These are phyloP conservation scores for Mrakia frigida DNA, from an alignment of 768 basidiomycete species.

Conservation along the genomic window DNA sequence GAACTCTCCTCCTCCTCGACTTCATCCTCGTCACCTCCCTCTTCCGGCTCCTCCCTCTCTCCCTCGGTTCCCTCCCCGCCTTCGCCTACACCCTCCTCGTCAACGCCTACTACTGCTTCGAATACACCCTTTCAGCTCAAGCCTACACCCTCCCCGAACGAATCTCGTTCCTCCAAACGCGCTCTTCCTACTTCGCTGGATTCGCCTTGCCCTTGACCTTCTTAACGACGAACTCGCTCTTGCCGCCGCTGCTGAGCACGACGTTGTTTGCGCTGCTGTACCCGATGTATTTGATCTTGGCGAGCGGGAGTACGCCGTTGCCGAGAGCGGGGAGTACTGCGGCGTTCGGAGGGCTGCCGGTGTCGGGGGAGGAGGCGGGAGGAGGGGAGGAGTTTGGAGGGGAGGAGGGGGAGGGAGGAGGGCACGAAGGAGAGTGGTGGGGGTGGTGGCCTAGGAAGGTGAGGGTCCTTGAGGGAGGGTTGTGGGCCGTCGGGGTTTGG, in stretches of 20 bases:
- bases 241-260: slow-evolving; percentile 40
- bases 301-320: background rate
- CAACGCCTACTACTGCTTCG: slow-evolving; percentile 43
- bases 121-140: slow-evolving; percentile 31
- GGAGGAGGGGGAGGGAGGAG: background rate
- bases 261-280: slow-evolving; percentile 43
- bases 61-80: slow-evolving; percentile 36
- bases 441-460: slow-evolving; percentile 19
- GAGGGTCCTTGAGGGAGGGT: slow-evolving; percentile 12
- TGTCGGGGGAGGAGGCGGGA: background rate
- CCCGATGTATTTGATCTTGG: slow-evolving; percentile 36
- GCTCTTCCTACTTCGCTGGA: slow-evolving; percentile 41
- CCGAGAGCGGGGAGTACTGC: background rate
- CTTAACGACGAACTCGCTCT: slow-evolving; percentile 37
- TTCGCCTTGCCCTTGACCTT: slow-evolving; percentile 42
- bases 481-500: slow-evolving; percentile 10
- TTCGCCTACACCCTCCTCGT: slow-evolving; percentile 41
- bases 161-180: slow-evolving; percentile 38
- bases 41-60: slow-evolving; percentile 36
- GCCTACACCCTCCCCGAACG: slow-evolving; percentile 31
- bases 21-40: slow-evolving; percentile 42
- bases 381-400: background rate
- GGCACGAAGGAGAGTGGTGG: slow-evolving; percentile 1
- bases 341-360: background rate
- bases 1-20: slow-evolving; percentile 39